Evolutionary conservation across 2,329 filamentous ascomycete species (phyloP), one percentile per base, ranked within the genome.

Genomic region (Fusarium sp.): DNA sequence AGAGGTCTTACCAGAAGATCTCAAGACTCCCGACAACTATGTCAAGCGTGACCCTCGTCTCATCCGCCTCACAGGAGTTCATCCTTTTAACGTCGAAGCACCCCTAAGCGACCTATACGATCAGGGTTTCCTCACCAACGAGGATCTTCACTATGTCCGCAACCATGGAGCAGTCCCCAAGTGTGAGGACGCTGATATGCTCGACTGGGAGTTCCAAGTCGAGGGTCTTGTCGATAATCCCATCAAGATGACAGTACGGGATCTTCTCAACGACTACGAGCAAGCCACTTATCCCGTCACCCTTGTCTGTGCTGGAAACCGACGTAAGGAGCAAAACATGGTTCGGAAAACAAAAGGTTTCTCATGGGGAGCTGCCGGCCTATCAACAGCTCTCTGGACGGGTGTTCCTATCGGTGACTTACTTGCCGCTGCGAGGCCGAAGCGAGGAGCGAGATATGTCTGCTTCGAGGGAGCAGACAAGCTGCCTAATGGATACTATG

Each of bases 391-490:
- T 0, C 84, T 98, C 0, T 98, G 94, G 87, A 98, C 95, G 0
- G 95, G 95, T 24, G 93, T 95, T 1, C 85, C 92, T 45, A 90
- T 98, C 82, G 87, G 87, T 2, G 92, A 96, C 70, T 83, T 98
- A 5, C 85, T 98, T 18, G 87, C 86, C 67, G 87, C 86, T 71
- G 94, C 94, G 4, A 89, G 85, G 67, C 94, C 94, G 1, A 85
- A 87, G 75, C 88, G 92, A 68, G 89, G 89, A 62, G 95, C 94
- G 2, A 91, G 89, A 77, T 98, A 95, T 80, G 91, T 98, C 27
- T 97, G 94, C 82, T 96, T 98, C 87, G 94, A 97, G 81, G 95
- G 95, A 16, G 94, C 94, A 2, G 95, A 98, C 81, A 93, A 93
- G 79, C 83, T 97, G 54, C 95, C 95, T 1, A 98, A 98, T 78